phyloP scores from a whole-genome alignment of 208 protist species.

The Trypanosoma rangeli region DNA sequence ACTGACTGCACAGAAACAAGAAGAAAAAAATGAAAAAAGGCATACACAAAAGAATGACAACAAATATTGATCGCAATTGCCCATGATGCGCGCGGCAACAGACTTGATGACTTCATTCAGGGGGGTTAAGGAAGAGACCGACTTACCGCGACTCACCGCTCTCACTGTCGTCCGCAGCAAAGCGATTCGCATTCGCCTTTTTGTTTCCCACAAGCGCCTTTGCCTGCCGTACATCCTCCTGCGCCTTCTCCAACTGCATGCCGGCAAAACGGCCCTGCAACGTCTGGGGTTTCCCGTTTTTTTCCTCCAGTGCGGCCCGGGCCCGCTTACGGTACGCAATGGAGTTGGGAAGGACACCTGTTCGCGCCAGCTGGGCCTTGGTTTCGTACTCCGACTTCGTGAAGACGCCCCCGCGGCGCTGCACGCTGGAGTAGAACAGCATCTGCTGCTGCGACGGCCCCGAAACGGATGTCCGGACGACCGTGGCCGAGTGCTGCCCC shows the following conservation, averaged over 20 bases:
- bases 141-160: neutral
- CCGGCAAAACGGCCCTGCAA: constrained; percentile 32
- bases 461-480: constrained; percentile 56
- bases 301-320: constrained; percentile 19
- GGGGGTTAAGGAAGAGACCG: neutral
- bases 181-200: constrained; percentile 25
- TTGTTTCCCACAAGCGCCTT: constrained; percentile 24
- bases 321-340: constrained; percentile 25
- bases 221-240: constrained; percentile 28
- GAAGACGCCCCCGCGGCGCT: constrained; percentile 78
- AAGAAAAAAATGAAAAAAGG: constrained; percentile 25
- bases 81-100: neutral
- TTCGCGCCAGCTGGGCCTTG: constrained; percentile 59
- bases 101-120: neutral
- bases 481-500: constrained; percentile 66
- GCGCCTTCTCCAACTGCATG: constrained; percentile 33
- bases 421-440: constrained; percentile 82
- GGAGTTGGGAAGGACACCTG: constrained; percentile 42
- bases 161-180: constrained; percentile 31
- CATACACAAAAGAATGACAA: constrained; percentile 3
- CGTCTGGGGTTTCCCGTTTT: constrained; percentile 22
- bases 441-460: constrained; percentile 53
- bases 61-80: neutral
- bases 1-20: neutral
- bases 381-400: constrained; percentile 70